phyloP scores from a whole-genome alignment of 371 early-diverging fungal species.

The Phascolomyces articulosus region DNA sequence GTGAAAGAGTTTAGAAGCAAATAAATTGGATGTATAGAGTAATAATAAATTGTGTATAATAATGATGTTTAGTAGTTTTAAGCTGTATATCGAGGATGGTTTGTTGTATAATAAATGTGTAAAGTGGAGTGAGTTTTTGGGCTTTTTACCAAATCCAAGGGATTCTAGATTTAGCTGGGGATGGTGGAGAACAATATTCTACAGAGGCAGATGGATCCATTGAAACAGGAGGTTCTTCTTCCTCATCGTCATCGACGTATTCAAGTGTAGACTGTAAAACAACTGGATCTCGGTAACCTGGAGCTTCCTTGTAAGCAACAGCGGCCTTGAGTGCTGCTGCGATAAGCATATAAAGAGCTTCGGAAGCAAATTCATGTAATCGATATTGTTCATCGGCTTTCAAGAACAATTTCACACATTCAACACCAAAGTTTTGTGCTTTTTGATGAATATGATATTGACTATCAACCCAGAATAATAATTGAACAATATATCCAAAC shows the following conservation, averaged over 20 bases:
- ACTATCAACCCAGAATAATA: slow-evolving; percentile 53
- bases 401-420: slow-evolving; percentile 54
- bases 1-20: not conserved
- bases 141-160: slow-evolving; percentile 7
- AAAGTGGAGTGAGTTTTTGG: no score
- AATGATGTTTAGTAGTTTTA: no score
- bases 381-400: slow-evolving; percentile 62
- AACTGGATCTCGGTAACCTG: slow-evolving; percentile 20
- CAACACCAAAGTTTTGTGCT: slow-evolving; percentile 50
- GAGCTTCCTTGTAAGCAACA: slow-evolving; percentile 65
- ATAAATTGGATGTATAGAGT: no score
- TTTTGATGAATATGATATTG: slow-evolving; percentile 55
- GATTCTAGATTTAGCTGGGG: slow-evolving; percentile 1
- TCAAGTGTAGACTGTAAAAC: not conserved
- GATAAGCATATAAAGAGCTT: slow-evolving; percentile 54
- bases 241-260: not conserved
- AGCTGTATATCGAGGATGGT: no score
- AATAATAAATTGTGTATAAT: no score
- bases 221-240: not conserved
- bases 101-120: no score
- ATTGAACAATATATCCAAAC: slow-evolving; percentile 48
- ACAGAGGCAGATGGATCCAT: not conserved
- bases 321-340: slow-evolving; percentile 63
- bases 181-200: not conserved
- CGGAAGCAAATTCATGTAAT: slow-evolving; percentile 63